These are phyloP conservation scores for Ascochyta pisi DNA, from an alignment of 2,329 filamentous ascomycete species.

Conservation along the genomic window DNA sequence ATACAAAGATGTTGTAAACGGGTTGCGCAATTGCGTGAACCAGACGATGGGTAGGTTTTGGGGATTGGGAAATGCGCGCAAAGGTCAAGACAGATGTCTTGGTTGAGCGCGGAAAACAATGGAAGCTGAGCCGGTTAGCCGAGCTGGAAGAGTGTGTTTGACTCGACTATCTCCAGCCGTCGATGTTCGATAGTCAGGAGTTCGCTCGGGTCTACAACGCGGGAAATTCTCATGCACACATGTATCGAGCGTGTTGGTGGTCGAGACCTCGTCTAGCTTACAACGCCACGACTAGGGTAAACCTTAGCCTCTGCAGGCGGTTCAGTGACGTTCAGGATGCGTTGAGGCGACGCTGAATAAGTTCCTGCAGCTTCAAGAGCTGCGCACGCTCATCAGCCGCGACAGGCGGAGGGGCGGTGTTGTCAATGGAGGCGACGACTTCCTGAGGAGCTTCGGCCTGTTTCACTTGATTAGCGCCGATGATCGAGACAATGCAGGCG, in stretches of 20 bases:
- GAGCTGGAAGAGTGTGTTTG: neutral
- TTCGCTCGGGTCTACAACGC: conserved; percentile 3
- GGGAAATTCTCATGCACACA: conserved; percentile 11
- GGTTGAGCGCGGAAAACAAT: conserved; percentile 16
- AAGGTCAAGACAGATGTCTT: conserved; percentile 23
- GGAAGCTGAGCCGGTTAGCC: conserved; percentile 19
- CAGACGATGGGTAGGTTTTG: neutral
- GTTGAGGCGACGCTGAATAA: conserved; percentile 42
- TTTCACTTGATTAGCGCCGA: conserved; percentile 47
- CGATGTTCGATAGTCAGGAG: neutral
- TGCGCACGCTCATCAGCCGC: conserved; percentile 38
- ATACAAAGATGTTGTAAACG: conserved; percentile 11
- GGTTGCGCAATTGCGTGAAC: conserved; percentile 8
- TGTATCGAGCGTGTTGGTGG: conserved; percentile 23
- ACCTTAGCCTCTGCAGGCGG: conserved; percentile 21
- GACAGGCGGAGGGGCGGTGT: conserved; percentile 34
- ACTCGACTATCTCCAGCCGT: neutral
- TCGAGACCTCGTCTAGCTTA: conserved; percentile 30
- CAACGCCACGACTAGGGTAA: conserved; percentile 27
- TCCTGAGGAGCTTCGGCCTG: conserved; percentile 50
- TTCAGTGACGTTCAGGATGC: conserved; percentile 27
- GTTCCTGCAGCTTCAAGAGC: conserved; percentile 40
- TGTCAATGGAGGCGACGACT: conserved; percentile 41
- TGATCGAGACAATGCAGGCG: conserved; percentile 37
- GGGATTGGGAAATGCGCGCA: conserved; percentile 2